Evolutionary conservation across 345 rosid species (phyloP).

Genomic region (Corymbia maculata): DNA sequence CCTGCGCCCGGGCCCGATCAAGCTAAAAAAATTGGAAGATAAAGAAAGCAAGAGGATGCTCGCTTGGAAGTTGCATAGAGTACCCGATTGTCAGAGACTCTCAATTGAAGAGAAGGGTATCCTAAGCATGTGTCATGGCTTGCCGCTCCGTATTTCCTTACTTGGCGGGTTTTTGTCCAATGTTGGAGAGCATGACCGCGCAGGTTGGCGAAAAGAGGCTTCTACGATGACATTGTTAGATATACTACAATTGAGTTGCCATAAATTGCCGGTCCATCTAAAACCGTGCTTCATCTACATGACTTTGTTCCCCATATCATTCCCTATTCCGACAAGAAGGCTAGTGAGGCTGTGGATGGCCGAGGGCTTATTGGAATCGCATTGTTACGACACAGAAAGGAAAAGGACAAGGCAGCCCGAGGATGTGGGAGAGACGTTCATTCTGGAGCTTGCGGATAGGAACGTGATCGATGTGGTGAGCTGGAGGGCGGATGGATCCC

Average conservation of each 20-base stretch:
- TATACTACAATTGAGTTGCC: background rate
- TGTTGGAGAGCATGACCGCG: background rate
- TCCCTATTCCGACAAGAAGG: slow-evolving; percentile 4
- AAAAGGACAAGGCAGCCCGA: background rate
- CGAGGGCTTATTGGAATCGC: background rate
- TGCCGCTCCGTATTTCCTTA: background rate
- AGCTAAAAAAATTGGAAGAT: background rate
- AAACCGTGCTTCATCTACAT: slow-evolving; percentile 9
- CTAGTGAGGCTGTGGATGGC: slow-evolving; percentile 11
- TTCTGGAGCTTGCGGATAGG: background rate
- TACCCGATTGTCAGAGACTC: rapidly evolving
- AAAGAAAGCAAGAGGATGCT: background rate
- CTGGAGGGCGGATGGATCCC: slow-evolving; percentile 4
- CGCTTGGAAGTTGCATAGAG: background rate
- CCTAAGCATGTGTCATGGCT: background rate
- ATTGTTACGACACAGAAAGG: rapidly evolving
- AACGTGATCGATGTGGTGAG: slow-evolving; percentile 5
- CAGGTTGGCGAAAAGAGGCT: background rate
- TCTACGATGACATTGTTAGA: too few species aligned
- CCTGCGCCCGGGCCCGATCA: background rate
- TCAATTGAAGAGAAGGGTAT: background rate
- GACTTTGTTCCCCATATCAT: slow-evolving; percentile 2
- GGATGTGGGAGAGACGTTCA: background rate
- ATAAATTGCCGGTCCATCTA: slow-evolving; percentile 1
- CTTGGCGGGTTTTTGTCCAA: background rate